Base-by-base conservation (phyloP, 2,329 filamentous ascomycete species). In the Stagonosporopsis vannaccii region DNA sequence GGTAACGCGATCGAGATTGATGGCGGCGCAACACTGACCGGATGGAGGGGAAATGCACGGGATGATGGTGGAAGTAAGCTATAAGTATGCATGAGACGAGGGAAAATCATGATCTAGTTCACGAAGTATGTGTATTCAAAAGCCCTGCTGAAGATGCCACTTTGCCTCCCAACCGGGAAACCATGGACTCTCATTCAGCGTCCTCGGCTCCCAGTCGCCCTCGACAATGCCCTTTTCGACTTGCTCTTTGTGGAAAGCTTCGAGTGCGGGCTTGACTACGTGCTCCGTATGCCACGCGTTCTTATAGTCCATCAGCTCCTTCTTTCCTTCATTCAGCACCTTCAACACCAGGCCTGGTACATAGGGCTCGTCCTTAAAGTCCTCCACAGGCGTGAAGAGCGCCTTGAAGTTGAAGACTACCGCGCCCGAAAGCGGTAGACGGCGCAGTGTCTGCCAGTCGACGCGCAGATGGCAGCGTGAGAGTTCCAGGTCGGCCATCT, bases 321-420 rank as follows among this genome's bases (percentile, higher is more conserved):
- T 82, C 75, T 92, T 92, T 1, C 88, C 90, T 26, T 91, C 86
- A 19, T 80, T 83, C n/a, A 94, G 66, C 0, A 95, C 78, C 75
- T 89, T 90, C 2, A 86, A 74, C 2, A 92, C 49, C 5, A 96
- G 71, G 0, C 84, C 84, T 0, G 92, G 92, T 0, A 96, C 78
- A 42, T 86, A 89, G 0, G 90, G 85, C 72, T 96, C 92, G 53
- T 89, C 81, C 2, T 84, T 79, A 54, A 96, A 87, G 60, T 89
- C 86, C 0, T 81, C 72, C 0, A 96, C 73, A 0, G 90, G 89
- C 0, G 91, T 95, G 75, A 96, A 96, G 0, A 95, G 75, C 0
- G 89, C 91, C 70, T 94, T 96, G 84, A 94, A 96, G 74, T 95
- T 96, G 79, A 96, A 96, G 0, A 92, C 84, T 1, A 96, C 80